Base-by-base conservation (phyloP, 495 filamentous ascomycete genomes). In the Parmelia sp. region DNA sequence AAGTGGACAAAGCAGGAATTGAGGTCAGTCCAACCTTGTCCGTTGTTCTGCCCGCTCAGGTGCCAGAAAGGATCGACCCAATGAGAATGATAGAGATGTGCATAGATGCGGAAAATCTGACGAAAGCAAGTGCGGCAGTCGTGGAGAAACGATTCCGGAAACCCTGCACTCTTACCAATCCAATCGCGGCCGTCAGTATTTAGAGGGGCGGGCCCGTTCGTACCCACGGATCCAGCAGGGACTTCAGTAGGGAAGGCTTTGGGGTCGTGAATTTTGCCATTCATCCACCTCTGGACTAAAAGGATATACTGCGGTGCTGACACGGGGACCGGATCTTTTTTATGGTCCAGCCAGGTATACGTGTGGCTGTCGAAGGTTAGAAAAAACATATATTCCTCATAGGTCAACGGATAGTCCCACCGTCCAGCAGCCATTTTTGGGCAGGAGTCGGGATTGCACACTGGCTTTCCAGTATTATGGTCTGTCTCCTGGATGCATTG, bases 1-100 rank as follows among this genome's bases (percentile, higher is more conserved):
- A 96, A 97, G 77, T 96, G 91, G 63, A 91, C 89, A 74, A 96
- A 97, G 76, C 90, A 94, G 74, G 91, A 95, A 81, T 97, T 97
- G 59, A 97, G 82, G 57, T 71, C 70, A 21, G 63, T 69, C 63
- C 65, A 69, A 35, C 64, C 67, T 27, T 69, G 59, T 23, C 61
- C 62, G 69, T 91, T 87, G 77, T 91, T 90, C 70, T 90, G 86
- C 60, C 88, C 83, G 75, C 86, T 89, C 62, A 92, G 82, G 69
- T 93, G 88, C 79, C 89, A 93, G 76, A 90, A 90, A 14, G 89
- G 89, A 58, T 91, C 87, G 61, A 86, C 71, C 78, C 88, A 93
- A 77, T 93, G 90, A 11, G 86, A 84, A 80, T 90, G 90, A 78
- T 93, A 93, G 35, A 93, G 80, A 76, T 97, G 92, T 40, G 91